Evolutionary conservation across 192 early-diverging fungal genomes (phyloP), one percentile per base, ranked within the genome.

Genomic region (Cetraspora pellucida): DNA sequence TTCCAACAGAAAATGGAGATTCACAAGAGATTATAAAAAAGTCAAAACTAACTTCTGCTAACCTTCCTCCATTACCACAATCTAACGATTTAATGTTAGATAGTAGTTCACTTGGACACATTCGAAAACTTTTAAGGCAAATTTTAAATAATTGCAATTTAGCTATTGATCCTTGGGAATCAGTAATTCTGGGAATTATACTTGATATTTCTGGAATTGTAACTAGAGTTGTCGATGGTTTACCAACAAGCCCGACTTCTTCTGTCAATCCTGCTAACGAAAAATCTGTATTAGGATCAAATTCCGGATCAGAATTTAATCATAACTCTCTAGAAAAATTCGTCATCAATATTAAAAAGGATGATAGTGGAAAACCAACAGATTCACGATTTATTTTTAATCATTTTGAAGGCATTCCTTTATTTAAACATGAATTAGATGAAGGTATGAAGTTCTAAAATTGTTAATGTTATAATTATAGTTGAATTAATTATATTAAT

Each of bases 91-190:
- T 65, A 65, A 5, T 13, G 43, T 65, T 65, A 65, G 63, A 65
- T 65, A 65, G 31, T 65, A 37, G 28, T 65, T 65, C 63, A 65
- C 10, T 65, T 19, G 10, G 63, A 21, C 63, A 65, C 43, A 44
- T 65, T 19, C 63, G 63, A n/a, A 65, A 65, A n/a, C 8, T 65
- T 10, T 44, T 65, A 65, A 28, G 37, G 43, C 63, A 65, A 65
- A 44, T 17, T 43, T 21, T 65, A 65, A 16, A 43, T 65, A 65
- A 44, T 65, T 65, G 63, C 43, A 9, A n/a, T 43, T 3, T 65
- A 10, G 27, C 1, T 65, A 10, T 3, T 21, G 37, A 65, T 65
- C 63, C 63, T n/a, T 65, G 63, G 63, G 63, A 65, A 65, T 44
- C 63, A 16, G 10, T 65, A 44, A 44, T 65, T n/a, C 43, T 44